Evolutionary conservation across 305 asterid species (phyloP).

Genomic region (Euphrasia arctica): DNA sequence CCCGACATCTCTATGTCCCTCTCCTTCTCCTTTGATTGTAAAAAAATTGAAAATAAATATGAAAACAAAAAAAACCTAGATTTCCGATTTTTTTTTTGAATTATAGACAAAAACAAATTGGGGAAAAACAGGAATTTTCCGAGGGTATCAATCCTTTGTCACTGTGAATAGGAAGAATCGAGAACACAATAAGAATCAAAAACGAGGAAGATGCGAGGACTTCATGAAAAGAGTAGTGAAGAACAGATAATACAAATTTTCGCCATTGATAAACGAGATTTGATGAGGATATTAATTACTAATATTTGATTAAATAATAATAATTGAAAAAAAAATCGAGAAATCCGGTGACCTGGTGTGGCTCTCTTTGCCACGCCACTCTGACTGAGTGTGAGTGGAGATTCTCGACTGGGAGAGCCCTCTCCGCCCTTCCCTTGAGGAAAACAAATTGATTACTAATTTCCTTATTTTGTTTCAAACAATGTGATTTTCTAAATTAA

Average conservation of each 20-base stretch:
- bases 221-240: constrained; percentile 26
- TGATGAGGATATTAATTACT: constrained; percentile 10
- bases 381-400: constrained; percentile 6
- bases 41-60: too few relatives aligned
- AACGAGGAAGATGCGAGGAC: constrained; percentile 17
- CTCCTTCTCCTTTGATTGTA: constrained; percentile 4
- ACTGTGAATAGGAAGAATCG: background rate
- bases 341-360: constrained; percentile 26
- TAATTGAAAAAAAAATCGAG: constrained; percentile 14
- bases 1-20: constrained; percentile 46
- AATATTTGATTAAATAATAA: constrained; percentile 1
- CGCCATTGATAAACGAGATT: constrained; percentile 8
- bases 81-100: too few relatives aligned
- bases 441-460: too few relatives aligned
- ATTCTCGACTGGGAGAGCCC: constrained; percentile 25
- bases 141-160: background rate
- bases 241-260: constrained; percentile 11
- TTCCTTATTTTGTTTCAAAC: too few relatives aligned
- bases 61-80: too few relatives aligned
- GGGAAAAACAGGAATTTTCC: background rate
- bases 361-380: background rate
- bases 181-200: too few relatives aligned
- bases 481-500: too few relatives aligned
- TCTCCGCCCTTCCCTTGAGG: too few relatives aligned
- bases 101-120: background rate